phyloP scores from a whole-genome alignment of 352 stramenopile species.

The Discostella stelligera region DNA sequence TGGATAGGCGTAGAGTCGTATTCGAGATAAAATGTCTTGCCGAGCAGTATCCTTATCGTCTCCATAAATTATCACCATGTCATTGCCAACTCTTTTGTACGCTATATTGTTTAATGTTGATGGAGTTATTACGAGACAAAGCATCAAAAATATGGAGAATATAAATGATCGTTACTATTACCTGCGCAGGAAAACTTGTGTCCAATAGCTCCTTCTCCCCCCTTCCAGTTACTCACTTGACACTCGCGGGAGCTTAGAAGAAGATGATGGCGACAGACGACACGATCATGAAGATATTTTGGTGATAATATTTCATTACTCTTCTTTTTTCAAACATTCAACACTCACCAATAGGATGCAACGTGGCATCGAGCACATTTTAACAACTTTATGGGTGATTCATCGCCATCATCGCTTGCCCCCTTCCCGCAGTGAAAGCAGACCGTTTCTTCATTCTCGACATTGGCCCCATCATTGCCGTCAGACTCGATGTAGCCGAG shows the following conservation, averaged over 20 bases:
- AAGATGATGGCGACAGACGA: background rate
- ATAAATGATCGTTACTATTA: conserved; percentile 8
- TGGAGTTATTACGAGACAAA: background rate
- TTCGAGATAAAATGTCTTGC: conserved; percentile 65
- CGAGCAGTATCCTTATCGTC: conserved; percentile 57
- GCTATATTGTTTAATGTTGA: conserved; percentile 17
- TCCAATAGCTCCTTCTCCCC: conserved; percentile 44
- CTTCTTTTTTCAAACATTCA: background rate
- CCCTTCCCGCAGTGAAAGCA: conserved; percentile 69
- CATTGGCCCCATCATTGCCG: background rate
- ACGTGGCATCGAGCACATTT: conserved; percentile 64
- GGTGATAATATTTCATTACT: background rate
- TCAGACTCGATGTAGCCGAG: conserved; percentile 59
- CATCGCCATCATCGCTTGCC: conserved; percentile 3
- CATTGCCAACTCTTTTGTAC: conserved; percentile 54
- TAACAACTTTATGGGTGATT: conserved; percentile 29
- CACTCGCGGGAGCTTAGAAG: conserved; percentile 56
- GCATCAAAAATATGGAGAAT: background rate
- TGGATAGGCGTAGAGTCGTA: conserved; percentile 77
- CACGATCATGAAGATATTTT: background rate
- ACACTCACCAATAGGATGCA: conserved; percentile 58
- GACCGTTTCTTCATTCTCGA: conserved; percentile 17
- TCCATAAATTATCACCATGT: conserved; percentile 57
- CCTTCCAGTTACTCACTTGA: conserved; percentile 75
- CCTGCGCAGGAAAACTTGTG: conserved; percentile 70